phyloP scores from a whole-genome alignment of 495 filamentous ascomycete species.

The Aspergillus carlsbadensis region DNA sequence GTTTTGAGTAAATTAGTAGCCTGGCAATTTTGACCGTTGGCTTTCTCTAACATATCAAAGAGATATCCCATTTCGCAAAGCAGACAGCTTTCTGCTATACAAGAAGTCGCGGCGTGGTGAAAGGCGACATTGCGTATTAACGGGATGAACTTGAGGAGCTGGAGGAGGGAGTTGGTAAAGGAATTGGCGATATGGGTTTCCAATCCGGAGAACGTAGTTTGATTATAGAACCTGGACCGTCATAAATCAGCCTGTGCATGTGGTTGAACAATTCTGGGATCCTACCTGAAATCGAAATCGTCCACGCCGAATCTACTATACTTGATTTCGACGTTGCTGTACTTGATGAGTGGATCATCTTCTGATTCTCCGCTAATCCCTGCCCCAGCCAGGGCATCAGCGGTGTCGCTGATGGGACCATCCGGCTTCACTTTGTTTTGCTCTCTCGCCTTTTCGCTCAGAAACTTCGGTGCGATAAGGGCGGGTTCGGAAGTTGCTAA shows the following conservation, averaged over 20 bases:
- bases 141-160: constrained; percentile 88
- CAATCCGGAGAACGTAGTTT: constrained; percentile 82
- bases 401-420: constrained; percentile 59
- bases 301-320: constrained; percentile 97
- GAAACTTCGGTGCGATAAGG: constrained; percentile 74
- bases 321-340: constrained; percentile 90
- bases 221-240: constrained; percentile 77
- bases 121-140: constrained; percentile 85
- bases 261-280: constrained; percentile 19
- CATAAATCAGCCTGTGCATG: neutral
- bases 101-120: constrained; percentile 82
- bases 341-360: constrained; percentile 77
- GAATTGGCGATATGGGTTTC: constrained; percentile 97
- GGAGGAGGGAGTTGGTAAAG: constrained; percentile 90
- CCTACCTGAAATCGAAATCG: constrained; percentile 92
- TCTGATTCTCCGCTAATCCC: constrained; percentile 61
- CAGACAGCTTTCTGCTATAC: constrained; percentile 77
- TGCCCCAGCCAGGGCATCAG: constrained; percentile 58
- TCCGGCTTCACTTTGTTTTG: constrained; percentile 52
- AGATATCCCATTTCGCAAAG: constrained; percentile 94
- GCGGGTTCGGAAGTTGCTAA: constrained; percentile 49
- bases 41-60: constrained; percentile 97
- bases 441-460: constrained; percentile 87
- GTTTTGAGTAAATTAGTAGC: constrained; percentile 95
- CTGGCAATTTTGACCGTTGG: constrained; percentile 87